Evolutionary conservation across 1,139 yeast species (phyloP).

Genomic region (Taphrina wiesneri): DNA sequence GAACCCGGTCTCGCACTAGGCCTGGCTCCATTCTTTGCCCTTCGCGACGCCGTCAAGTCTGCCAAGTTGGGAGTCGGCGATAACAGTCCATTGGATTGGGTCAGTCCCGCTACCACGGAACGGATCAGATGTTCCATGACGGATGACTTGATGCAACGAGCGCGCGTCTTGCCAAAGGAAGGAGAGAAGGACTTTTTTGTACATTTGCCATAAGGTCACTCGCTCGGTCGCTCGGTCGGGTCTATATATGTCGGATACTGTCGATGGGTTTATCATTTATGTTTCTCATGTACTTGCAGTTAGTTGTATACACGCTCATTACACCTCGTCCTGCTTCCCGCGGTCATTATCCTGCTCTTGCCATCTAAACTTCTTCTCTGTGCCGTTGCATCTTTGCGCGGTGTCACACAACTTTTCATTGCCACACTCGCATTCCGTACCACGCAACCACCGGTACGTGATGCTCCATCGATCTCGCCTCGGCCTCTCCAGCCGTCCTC

Average conservation of each 20-base stretch:
- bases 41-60: conserved; percentile 49
- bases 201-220: conserved; percentile 38
- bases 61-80: conserved; percentile 41
- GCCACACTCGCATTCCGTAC: conserved; percentile 23
- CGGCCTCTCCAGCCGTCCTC: neutral
- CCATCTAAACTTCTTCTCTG: conserved; percentile 29
- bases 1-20: conserved; percentile 55
- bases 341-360: neutral
- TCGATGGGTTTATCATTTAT: neutral
- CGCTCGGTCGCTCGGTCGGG: neutral
- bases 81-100: conserved; percentile 43
- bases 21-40: conserved; percentile 49
- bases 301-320: neutral
- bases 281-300: neutral
- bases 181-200: conserved; percentile 47
- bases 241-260: neutral
- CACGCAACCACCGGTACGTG: conserved; percentile 27
- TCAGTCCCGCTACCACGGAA: conserved; percentile 51
- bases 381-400: conserved; percentile 26
- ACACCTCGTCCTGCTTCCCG: neutral
- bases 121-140: conserved; percentile 49
- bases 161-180: conserved; percentile 46
- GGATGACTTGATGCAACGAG: conserved; percentile 45
- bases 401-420: conserved; percentile 16
- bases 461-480: conserved; percentile 31